A percentile compares a stretch with the other conserved stretches of the same genome.
Conservation (phyloP, 208 protist genomes). For the Leishmania tropica region DNA sequence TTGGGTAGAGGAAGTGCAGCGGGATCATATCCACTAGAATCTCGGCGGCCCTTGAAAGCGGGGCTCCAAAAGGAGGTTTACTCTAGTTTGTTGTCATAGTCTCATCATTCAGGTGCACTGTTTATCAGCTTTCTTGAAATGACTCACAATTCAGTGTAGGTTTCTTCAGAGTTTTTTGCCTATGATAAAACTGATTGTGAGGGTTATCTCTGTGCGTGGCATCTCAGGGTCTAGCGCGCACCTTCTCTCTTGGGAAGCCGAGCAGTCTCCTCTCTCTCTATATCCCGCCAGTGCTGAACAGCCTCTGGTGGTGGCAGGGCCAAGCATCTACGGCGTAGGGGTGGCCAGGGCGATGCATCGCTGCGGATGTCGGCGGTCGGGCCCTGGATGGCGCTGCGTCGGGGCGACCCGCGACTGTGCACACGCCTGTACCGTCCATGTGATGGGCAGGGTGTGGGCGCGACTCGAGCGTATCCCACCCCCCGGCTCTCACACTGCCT, state of each 20-base stretch:
- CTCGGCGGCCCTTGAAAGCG: too few species aligned
- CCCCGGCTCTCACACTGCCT: background rate
- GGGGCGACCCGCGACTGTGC: background rate
- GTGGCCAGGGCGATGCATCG: background rate
- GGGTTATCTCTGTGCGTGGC: background rate
- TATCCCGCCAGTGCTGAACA: background rate
- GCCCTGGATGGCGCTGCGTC: background rate
- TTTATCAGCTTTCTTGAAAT: too few species aligned
- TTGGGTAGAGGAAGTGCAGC: too few species aligned
- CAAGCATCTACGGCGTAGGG: background rate
- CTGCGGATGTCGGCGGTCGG: background rate
- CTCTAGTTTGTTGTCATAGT: too few species aligned
- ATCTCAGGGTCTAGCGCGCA: background rate
- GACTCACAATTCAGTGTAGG: too few species aligned
- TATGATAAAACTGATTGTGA: too few species aligned
- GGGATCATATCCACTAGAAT: too few species aligned
- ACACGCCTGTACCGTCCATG: background rate
- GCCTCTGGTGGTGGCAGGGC: background rate
- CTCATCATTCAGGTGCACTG: too few species aligned
- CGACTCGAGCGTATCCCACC: background rate
- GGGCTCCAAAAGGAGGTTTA: too few species aligned
- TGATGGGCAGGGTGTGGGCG: background rate
- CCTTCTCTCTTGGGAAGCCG: background rate
- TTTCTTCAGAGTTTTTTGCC: too few species aligned
- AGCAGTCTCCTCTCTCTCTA: background rate